Evolutionary conservation across 2,329 filamentous ascomycete genomes (phyloP).

Genomic region (Lojkania enalia): DNA sequence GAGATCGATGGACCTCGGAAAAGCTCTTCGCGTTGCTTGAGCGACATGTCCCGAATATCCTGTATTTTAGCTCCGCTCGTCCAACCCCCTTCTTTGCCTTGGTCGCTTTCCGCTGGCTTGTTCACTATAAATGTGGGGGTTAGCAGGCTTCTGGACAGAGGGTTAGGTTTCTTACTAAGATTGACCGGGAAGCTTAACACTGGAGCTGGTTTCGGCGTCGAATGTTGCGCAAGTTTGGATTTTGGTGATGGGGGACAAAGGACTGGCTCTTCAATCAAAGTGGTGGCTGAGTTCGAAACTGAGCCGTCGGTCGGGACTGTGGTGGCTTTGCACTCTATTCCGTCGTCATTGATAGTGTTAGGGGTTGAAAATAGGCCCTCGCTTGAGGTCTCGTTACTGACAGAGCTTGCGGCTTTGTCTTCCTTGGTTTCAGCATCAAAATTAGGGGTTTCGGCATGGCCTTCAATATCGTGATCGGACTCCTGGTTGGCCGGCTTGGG

Average conservation of each 20-base stretch:
- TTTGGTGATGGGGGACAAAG: not conserved
- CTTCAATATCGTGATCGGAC: not conserved
- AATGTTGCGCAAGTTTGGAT: not conserved
- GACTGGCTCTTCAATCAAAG: not conserved
- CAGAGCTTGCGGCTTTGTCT: not conserved
- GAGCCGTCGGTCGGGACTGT: not conserved
- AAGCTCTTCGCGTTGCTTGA: conserved; percentile 23
- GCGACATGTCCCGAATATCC: conserved; percentile 28
- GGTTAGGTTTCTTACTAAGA: not conserved
- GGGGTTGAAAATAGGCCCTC: not conserved
- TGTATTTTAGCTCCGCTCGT: not conserved
- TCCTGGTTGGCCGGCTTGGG: too few species aligned
- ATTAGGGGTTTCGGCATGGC: not conserved
- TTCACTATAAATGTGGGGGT: not conserved
- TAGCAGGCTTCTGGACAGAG: not conserved
- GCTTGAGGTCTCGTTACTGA: not conserved
- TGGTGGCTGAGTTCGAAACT: not conserved
- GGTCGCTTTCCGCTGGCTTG: not conserved
- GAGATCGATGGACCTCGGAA: conserved; percentile 24
- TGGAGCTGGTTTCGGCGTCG: not conserved
- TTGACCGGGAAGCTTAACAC: not conserved
- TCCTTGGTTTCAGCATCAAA: not conserved
- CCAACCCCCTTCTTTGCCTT: conserved; percentile 1
- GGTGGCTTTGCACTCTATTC: not conserved
- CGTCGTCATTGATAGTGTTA: not conserved